A percentile compares a stretch with the other conserved stretches of the same genome.
These are phyloP conservation scores for Talaromyces borbonicus DNA, from an alignment of 495 filamentous ascomycete genomes.

Conservation along the genomic window DNA sequence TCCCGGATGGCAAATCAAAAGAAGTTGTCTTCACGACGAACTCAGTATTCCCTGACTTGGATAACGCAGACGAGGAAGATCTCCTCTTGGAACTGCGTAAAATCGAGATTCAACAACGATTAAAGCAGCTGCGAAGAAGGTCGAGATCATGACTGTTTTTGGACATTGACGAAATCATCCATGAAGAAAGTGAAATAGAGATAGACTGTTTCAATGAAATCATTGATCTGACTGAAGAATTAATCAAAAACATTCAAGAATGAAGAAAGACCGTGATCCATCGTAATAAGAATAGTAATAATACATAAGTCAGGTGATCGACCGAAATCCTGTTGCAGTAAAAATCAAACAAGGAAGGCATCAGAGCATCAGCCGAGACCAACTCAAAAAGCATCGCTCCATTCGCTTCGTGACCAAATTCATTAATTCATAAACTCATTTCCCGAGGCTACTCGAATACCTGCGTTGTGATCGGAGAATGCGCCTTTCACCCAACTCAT, in stretches of 20 bases:
- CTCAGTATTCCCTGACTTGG: conserved; percentile 21
- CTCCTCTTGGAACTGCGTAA: conserved; percentile 29
- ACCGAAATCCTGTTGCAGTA: not conserved
- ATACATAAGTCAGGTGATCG: conserved; percentile 4
- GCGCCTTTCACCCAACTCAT: too few species aligned
- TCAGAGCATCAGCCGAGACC: not conserved
- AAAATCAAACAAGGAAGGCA: conserved; percentile 4
- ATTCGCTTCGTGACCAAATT: not conserved
- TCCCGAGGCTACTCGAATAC: too few species aligned
- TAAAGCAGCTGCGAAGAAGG: conserved; percentile 16
- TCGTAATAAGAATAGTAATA: not conserved
- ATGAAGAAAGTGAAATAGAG: not conserved
- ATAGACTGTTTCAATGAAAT: too few species aligned
- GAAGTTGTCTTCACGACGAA: not conserved
- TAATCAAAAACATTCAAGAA: conserved; percentile 1
- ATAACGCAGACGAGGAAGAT: conserved; percentile 33
- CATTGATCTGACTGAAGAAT: too few species aligned
- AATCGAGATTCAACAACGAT: conserved; percentile 31
- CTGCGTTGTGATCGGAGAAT: too few species aligned
- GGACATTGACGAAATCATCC: not conserved
- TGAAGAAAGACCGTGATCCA: not conserved
- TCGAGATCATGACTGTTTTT: not conserved
- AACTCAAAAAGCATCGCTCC: not conserved
- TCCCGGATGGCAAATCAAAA: not conserved
- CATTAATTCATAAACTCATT: conserved; percentile 2